Evolutionary conservation across 2,329 filamentous ascomycete genomes (phyloP).

Genomic region (Exophiala oligosperma): DNA sequence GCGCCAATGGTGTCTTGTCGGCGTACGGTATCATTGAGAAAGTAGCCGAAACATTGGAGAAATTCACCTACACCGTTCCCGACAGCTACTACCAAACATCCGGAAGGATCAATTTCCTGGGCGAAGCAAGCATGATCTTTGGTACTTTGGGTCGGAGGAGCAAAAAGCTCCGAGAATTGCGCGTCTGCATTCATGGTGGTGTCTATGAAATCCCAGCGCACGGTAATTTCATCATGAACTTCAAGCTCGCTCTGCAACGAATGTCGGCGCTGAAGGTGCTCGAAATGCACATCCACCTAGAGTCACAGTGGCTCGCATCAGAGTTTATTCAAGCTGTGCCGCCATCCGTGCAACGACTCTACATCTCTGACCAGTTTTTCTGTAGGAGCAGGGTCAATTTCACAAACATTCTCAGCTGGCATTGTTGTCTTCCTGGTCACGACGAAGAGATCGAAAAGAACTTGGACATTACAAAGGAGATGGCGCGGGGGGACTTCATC

Average conservation of each 20-base stretch:
- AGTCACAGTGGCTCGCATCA: constrained; percentile 11
- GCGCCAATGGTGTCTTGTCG: constrained; percentile 17
- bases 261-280: constrained; percentile 14
- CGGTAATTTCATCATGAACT: constrained; percentile 14
- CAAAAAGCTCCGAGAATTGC: constrained; percentile 11
- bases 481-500: constrained; percentile 18
- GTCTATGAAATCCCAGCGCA: constrained; percentile 5
- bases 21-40: neutral
- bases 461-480: constrained; percentile 9
- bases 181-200: constrained; percentile 17
- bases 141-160: neutral
- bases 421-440: neutral
- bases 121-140: neutral
- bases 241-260: constrained; percentile 12
- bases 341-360: constrained; percentile 15
- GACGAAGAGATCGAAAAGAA: neutral
- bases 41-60: constrained; percentile 12
- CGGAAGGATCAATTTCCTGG: neutral
- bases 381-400: neutral
- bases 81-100: neutral
- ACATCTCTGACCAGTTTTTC: constrained; percentile 17
- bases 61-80: constrained; percentile 11
- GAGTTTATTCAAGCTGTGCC: constrained; percentile 22
- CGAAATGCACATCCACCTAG: constrained; percentile 23
- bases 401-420: neutral